Conservation (phyloP, 192 early-diverging fungal genomes). For the Mortierella claussenii region DNA sequence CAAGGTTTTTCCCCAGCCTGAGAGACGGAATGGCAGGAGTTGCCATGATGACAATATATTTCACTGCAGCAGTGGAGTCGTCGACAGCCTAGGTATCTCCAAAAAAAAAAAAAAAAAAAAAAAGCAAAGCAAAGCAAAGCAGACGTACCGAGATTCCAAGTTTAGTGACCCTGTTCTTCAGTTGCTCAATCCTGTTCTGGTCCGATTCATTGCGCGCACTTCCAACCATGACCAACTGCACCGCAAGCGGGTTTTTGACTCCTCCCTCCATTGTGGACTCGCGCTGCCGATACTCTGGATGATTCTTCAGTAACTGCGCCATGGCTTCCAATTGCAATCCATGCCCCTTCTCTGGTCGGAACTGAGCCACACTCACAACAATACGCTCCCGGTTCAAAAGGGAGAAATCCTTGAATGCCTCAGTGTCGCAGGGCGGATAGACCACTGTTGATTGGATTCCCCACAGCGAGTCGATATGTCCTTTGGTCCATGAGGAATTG, state of each 20-base stretch:
- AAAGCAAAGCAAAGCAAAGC: neutral
- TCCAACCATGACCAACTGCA: constrained; percentile 85
- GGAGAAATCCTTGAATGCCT: constrained; percentile 64
- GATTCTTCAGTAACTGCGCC: constrained; percentile 64
- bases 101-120: neutral
- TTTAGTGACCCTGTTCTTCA: constrained; percentile 58
- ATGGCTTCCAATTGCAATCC: constrained; percentile 82
- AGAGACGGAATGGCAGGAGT: too few relatives aligned
- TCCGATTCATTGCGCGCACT: constrained; percentile 87
- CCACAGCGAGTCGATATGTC: constrained; percentile 92
- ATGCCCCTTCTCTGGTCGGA: constrained; percentile 97
- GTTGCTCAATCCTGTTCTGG: constrained; percentile 67
- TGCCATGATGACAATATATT: too few relatives aligned
- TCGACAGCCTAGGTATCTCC: neutral
- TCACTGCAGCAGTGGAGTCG: too few relatives aligned
- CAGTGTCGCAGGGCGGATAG: constrained; percentile 95
- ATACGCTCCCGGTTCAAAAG: constrained; percentile 64
- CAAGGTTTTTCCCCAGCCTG: too few relatives aligned
- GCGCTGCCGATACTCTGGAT: constrained; percentile 63
- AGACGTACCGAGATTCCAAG: constrained; percentile 68
- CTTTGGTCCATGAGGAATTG: constrained; percentile 97
- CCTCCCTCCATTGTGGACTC: neutral
- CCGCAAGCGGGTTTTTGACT: constrained; percentile 21
- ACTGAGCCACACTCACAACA: constrained; percentile 94
- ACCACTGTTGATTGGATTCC: constrained; percentile 73